Evolutionary conservation across 495 filamentous ascomycete genomes (phyloP).

Genomic region (Trichoderma orchidacearum): DNA sequence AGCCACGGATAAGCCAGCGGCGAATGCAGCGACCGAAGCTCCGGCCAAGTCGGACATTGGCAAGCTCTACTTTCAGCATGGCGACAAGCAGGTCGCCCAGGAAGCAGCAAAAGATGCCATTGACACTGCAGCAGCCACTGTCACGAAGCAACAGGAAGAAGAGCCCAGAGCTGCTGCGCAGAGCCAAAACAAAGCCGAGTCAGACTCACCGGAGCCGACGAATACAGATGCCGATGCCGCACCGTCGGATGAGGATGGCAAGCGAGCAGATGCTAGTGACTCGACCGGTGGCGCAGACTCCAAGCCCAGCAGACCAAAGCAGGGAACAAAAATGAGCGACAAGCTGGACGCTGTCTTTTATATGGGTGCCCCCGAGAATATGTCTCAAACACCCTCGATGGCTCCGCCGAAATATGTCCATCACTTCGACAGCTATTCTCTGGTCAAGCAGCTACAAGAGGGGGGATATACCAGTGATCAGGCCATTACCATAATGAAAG

Average conservation of each 20-base stretch:
- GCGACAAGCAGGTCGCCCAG: constrained; percentile 3
- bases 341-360: constrained; percentile 50
- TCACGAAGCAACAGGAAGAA: constrained; percentile 6
- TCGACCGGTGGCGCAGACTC: constrained; percentile 1
- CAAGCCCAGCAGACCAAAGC: constrained; percentile 2
- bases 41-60: not conserved
- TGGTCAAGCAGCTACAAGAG: constrained; percentile 61
- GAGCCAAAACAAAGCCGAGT: not conserved
- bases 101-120: constrained; percentile 9
- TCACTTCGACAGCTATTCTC: constrained; percentile 87
- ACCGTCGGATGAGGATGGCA: not conserved
- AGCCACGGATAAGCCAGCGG: not conserved
- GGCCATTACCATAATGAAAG: constrained; percentile 76
- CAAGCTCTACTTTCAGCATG: not conserved
- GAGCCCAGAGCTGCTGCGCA: not conserved
- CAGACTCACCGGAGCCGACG: not conserved
- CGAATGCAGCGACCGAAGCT: not conserved
- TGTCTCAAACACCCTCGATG: constrained; percentile 43
- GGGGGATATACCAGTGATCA: constrained; percentile 58
- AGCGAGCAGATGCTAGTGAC: not conserved
- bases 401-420: constrained; percentile 71
- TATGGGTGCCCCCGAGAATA: constrained; percentile 25
- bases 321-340: constrained; percentile 17
- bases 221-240: not conserved
- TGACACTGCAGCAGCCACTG: constrained; percentile 12